Evolutionary conservation across 495 filamentous ascomycete genomes (phyloP), one percentile per base, ranked within the genome.

Genomic region (Bathelium albidoporum): DNA sequence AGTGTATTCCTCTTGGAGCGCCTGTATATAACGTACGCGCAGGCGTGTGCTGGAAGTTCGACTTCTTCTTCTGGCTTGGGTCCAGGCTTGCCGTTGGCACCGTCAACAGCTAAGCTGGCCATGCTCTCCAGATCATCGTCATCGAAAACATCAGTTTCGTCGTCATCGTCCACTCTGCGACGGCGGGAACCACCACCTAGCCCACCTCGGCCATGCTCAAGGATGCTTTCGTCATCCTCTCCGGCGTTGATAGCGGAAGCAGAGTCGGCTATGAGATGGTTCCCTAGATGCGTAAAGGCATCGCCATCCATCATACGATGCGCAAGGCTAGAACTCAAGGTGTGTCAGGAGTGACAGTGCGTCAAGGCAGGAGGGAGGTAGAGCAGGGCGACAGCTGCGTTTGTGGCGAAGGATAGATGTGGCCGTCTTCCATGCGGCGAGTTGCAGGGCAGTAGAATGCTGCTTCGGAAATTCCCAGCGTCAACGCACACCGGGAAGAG

Each of bases 21-120:
- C 24, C 11, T 26, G 29, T 16, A 11, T 1, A 49, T 39, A 44
- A 87, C 90, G 81, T 81, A 95, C 85, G 94, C 90, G 90, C 94
- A 99, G 64, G 94, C 94, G 81, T 99, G 93, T 62, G 88, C 79
- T 45, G 94, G 94, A 39, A 97, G 84, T 74, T 96, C 91, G 66
- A 91, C 91, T 66, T 96, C 91, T 70, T 96, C 93, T 70, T 90
- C 87, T 12, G 83, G 81, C 65, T 83, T 79, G 53, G 85, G 61
- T 39, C 53, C 74, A 45, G 79, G 82, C 62, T 91, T 82, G 64
- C 81, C 79, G 70, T 87, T 88, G 66, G 85, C 83, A 62, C 87
- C 88, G 61, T 89, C 88, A 39, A 91, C 82, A 2, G 89, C 85
- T 53, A 89, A 85, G 73, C 91, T 96, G n/a, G 87, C 87, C 70